phyloP scores from a whole-genome alignment of 164 flowering plant species.

The Umbilicus rupestris region DNA sequence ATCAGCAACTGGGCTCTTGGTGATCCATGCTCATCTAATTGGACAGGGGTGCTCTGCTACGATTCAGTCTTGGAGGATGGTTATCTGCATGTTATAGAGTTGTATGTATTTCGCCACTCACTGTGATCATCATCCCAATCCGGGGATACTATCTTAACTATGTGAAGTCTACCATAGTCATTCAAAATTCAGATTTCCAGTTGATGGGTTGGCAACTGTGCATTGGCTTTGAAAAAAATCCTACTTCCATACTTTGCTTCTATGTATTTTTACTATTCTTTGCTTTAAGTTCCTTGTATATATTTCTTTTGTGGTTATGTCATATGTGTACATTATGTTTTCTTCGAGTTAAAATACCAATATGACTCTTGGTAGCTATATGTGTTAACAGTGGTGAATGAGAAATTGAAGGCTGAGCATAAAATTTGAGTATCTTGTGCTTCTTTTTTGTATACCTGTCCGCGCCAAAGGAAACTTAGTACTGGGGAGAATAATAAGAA shows the following conservation, averaged over 20 bases:
- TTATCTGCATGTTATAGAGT: slow-evolving; percentile 54
- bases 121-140: not conserved
- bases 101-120: slow-evolving; percentile 33
- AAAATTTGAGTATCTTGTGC: not conserved
- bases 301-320: too few species aligned
- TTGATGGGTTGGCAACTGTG: too few species aligned
- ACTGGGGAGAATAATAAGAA: not conserved
- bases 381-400: not conserved
- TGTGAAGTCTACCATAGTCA: too few species aligned
- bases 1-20: slow-evolving; percentile 52
- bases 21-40: slow-evolving; percentile 71
- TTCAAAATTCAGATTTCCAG: too few species aligned
- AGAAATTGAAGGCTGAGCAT: not conserved
- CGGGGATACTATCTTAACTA: too few species aligned
- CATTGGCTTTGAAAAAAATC: too few species aligned
- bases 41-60: slow-evolving; percentile 77
- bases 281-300: too few species aligned
- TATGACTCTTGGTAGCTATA: not conserved
- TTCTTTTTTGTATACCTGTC: not conserved
- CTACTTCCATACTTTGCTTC: too few species aligned
- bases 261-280: too few species aligned
- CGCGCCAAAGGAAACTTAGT: not conserved
- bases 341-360: not conserved
- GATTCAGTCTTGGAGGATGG: slow-evolving; percentile 42
- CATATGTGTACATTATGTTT: too few species aligned